Base-by-base conservation (phyloP, 2,329 filamentous ascomycete species). In the Metarhizium anisopliae region DNA sequence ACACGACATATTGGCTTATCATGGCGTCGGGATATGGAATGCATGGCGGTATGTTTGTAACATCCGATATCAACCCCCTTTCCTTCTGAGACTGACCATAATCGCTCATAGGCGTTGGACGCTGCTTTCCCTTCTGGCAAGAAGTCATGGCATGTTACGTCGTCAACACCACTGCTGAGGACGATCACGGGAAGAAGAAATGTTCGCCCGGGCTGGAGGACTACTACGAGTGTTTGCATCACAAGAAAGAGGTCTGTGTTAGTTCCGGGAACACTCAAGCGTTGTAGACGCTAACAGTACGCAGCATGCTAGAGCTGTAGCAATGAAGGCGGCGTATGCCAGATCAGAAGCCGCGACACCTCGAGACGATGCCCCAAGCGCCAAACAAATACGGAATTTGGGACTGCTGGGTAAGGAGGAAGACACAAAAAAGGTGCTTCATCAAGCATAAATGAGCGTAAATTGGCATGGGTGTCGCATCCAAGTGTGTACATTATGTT, bases 71-170 rank as follows among this genome's bases (percentile, higher is more conserved):
- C 1, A 11, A 29, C 6, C 14, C 20, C 6, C 2, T 40, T 6
- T 36, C 11, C 0, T 35, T 20, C 14, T 40, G 32, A 16, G 20
- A 47, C 65, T 70, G 55, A 68, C 59, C 52, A 58, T n/a, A 56
- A 57, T 50, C 51, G 40, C 53, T 51, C 58, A 5, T 64, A 85
- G 82, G 82, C 66, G 79, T 82, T 60, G 77, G 77, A 64, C 89
- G 93, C 74, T 99, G 94, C 85, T 97, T 96, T 79, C 90, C 92
- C 70, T 99, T 96, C 84, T 99, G 94, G 94, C 94, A 99, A 77
- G 94, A 99, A 76, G 85, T 97, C 62, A 88, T 99, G 71, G 91
- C 91, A 67, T 99, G 94, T 84, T 99, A 99, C 74, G 91, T 96
- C 59, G 86, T 96, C 70, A 97, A 97, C 78, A 90, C 90, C 55